Conservation (phyloP, 1,139 yeast species). For the Saccharomyces uvarum region DNA sequence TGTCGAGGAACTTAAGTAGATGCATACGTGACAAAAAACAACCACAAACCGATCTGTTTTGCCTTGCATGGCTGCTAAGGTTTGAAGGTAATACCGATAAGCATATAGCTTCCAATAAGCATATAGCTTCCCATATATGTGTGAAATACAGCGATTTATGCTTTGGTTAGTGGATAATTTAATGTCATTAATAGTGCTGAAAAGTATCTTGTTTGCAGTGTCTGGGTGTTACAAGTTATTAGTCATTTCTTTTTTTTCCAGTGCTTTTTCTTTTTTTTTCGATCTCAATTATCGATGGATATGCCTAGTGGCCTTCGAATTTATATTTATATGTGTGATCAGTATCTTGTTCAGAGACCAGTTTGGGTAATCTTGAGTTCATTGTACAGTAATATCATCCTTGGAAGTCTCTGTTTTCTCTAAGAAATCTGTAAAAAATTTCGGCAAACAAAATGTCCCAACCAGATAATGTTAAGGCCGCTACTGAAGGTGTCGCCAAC, state of each 20-base stretch:
- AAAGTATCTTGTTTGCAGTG: neutral
- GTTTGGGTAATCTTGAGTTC: neutral
- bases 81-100: neutral
- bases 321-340: neutral
- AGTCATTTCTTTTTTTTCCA: too few relatives aligned
- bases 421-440: neutral
- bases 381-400: neutral
- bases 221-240: too few relatives aligned
- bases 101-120: too few relatives aligned
- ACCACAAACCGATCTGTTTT: neutral
- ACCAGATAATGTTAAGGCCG: constrained; percentile 44
- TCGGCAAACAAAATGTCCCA: constrained; percentile 30
- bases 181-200: neutral
- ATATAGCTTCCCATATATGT: neutral
- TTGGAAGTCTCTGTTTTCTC: neutral
- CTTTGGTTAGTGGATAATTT: neutral
- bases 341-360: too few relatives aligned
- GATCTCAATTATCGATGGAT: too few relatives aligned
- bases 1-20: neutral
- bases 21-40: neutral
- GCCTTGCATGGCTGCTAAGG: neutral
- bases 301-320: too few relatives aligned
- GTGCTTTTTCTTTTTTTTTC: too few relatives aligned
- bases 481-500: constrained; percentile 76
- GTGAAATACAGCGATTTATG: neutral